Conservation (phyloP, 2,329 filamentous ascomycete genomes). For the Cordyceps pruinosa region DNA sequence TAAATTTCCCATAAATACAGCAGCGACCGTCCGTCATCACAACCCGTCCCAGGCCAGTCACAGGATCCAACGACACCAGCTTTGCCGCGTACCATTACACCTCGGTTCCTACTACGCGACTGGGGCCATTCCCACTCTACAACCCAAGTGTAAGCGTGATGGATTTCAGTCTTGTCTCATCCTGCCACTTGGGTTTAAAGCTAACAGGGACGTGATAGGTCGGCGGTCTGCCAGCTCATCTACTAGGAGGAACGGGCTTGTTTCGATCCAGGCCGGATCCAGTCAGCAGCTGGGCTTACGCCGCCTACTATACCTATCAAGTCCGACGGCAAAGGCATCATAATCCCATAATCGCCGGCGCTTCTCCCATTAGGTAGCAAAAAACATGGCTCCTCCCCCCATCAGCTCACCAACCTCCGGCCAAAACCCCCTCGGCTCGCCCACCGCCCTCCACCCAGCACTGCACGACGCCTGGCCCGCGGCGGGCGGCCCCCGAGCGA, state of each 20-base stretch:
- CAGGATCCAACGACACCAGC: too few relatives aligned
- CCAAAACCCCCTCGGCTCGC: not conserved
- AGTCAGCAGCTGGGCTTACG: slow-evolving; percentile 6
- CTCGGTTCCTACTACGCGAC: not conserved
- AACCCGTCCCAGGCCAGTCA: too few relatives aligned
- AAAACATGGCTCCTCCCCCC: not conserved
- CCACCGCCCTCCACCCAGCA: slow-evolving; percentile 3
- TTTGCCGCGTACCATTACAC: not conserved
- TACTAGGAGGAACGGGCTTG: not conserved
- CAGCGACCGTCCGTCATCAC: too few relatives aligned
- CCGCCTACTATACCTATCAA: too few relatives aligned
- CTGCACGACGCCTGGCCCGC: not conserved
- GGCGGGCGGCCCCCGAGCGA: not conserved
- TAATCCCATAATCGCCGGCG: not conserved
- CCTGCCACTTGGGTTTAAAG: not conserved
- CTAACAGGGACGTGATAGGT: not conserved
- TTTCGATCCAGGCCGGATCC: slow-evolving; percentile 7
- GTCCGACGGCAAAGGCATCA: not conserved
- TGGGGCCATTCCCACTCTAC: not conserved
- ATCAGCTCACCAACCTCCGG: not conserved
- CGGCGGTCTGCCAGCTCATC: not conserved
- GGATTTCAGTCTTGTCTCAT: not conserved
- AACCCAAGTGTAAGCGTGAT: slow-evolving; percentile 6
- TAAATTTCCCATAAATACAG: too few relatives aligned
- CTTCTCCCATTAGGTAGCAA: not conserved